Evolutionary conservation across 306 rosid species (phyloP).

Genomic region (Quercus variabilis): DNA sequence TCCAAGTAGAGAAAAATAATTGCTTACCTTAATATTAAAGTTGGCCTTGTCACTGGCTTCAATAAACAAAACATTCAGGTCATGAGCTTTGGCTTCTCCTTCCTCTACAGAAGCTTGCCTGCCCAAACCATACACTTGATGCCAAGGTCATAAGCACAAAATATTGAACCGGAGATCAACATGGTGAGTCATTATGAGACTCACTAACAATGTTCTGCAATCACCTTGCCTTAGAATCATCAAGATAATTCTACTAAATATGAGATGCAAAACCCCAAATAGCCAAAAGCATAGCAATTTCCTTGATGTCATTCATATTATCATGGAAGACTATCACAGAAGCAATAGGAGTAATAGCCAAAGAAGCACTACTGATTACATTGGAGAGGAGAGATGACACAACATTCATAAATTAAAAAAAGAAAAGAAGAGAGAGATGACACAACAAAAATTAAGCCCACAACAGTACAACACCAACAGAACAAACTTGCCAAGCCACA

Average conservation of each 20-base stretch:
- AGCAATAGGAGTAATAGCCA: constrained; percentile 61
- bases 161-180: constrained; percentile 10
- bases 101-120: constrained; percentile 93
- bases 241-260: constrained; percentile 73
- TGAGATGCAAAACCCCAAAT: constrained; percentile 75
- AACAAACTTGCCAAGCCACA: constrained; percentile 80
- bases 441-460: constrained; percentile 84
- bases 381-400: constrained; percentile 56
- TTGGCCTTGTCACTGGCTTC: constrained; percentile 96
- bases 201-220: constrained; percentile 11
- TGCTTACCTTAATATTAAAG: constrained; percentile 74
- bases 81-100: constrained; percentile 78
- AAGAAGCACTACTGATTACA: constrained; percentile 30
- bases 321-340: constrained; percentile 72
- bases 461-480: constrained; percentile 58
- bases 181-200: constrained; percentile 18
- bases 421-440: no score
- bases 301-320: constrained; percentile 76
- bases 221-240: constrained; percentile 49
- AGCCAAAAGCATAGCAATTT: constrained; percentile 82
- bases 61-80: constrained; percentile 77
- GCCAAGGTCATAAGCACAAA: constrained; percentile 3
- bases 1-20: not conserved
- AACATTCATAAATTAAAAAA: no score
- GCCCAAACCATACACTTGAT: constrained; percentile 16